Conservation (phyloP, 2,329 filamentous ascomycete species). For the Sarocladium brachiariae region DNA sequence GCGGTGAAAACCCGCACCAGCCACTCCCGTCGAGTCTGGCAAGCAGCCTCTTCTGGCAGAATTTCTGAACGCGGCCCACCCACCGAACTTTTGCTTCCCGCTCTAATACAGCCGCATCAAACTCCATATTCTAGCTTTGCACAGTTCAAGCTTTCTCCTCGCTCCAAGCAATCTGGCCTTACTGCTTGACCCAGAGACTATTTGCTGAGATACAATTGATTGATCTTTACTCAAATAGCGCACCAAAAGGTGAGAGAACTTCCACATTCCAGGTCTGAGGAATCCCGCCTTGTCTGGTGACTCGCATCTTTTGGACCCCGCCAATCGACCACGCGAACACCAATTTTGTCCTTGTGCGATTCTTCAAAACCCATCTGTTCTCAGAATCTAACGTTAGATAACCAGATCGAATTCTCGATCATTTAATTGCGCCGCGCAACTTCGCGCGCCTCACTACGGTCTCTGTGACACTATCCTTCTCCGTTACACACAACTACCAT, state of each 20-base stretch:
- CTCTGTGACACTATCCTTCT: not conserved
- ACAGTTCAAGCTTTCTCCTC: not conserved
- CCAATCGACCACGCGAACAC: not conserved
- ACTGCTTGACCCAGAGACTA: not conserved
- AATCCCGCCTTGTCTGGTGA: conserved; percentile 9
- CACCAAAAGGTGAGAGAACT: not conserved
- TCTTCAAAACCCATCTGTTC: not conserved
- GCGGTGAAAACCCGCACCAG: not conserved
- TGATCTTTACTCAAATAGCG: not conserved
- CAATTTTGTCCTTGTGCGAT: not conserved
- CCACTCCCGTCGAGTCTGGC: not conserved
- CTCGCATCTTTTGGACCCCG: conserved; percentile 11
- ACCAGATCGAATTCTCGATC: not conserved
- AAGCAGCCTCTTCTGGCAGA: conserved; percentile 9
- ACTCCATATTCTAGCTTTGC: not conserved
- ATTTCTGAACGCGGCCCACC: conserved; percentile 8
- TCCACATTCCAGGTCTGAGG: not conserved
- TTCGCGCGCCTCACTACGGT: conserved; percentile 3
- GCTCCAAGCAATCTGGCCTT: not conserved
- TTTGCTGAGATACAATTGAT: not conserved
- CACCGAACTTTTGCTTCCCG: conserved; percentile 7
- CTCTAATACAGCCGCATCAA: conserved; percentile 2
- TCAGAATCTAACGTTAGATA: not conserved
- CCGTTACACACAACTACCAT: conserved; percentile 20
- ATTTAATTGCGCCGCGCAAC: not conserved